Base-by-base conservation (phyloP, 2,329 filamentous ascomycete genomes). In the Penicillium sp. region DNA sequence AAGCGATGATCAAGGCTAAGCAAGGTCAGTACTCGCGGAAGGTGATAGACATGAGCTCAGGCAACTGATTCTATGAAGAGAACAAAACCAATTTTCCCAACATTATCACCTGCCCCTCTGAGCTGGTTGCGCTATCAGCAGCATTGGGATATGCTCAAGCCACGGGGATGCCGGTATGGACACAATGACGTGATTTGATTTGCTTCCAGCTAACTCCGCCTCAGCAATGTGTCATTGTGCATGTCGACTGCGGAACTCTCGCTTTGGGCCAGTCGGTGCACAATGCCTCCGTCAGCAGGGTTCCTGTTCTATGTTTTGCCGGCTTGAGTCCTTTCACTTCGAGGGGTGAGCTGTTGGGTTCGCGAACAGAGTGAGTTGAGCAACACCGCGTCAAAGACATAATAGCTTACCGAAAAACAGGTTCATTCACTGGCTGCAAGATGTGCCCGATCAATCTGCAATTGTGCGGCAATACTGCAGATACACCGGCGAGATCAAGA, bases 391-490 rank as follows among this genome's bases (percentile, higher is more conserved):
- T 3, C 88, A 70, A 38, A 10, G 38, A 0, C 4, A 6, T 14
- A 1, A 4, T 9, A 9, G 11, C 21, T 13, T 3, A 34, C 39
- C 55, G 18, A 55, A 10, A 1, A 2, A 6, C 14, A 62, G 59
- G 8, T 63, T 63, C 13, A 91, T 91, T 62, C 89, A 92, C 69
- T 92, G 89, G 88, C 85, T 91, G 22, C 89, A 92, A 67, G 88
- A 92, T 70, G 86, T 91, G 5, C 89, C 87, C 0, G 88, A 92
- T 65, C 90, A 92, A 70, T 88, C 86, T 66, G 81, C 85, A 57
- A 91, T 96, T 59, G 77, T 95, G 1, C 78, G 83, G 0, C 91
- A 94, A 74, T 96, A 95, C 74, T 94, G 91, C 72, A 83, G 91
- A 18, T 96, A 92, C 67, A 79, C 86, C 0, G 90, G 81, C 3